phyloP scores from a whole-genome alignment of 1,284 basidiomycete genomes.

The Ganoderma lucidum region DNA sequence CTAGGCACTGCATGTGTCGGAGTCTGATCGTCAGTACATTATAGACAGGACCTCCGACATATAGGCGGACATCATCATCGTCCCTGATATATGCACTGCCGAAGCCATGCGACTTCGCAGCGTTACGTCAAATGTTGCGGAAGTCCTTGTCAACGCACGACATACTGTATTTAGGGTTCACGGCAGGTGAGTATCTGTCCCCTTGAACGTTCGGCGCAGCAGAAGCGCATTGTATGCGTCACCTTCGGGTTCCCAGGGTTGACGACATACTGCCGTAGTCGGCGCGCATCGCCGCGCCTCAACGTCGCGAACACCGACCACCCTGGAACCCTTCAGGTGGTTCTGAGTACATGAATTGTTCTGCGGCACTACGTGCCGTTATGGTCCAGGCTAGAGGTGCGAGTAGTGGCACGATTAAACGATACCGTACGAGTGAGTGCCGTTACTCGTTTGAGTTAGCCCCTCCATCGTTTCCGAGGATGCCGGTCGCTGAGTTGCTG shows the following conservation, averaged over 20 bases:
- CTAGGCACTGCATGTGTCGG: not conserved
- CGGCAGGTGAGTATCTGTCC: not conserved
- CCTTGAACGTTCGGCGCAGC: not conserved
- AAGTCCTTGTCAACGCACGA: not conserved
- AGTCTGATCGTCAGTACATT: not conserved
- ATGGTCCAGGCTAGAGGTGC: not conserved
- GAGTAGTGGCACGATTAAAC: not conserved
- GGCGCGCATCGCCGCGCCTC: constrained; percentile 4
- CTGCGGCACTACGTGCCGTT: not conserved
- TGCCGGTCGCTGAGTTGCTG: constrained; percentile 12
- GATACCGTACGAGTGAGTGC: not conserved
- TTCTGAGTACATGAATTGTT: not conserved
- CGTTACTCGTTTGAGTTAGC: not conserved
- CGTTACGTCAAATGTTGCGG: not conserved
- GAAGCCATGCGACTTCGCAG: not conserved
- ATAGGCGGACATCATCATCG: not conserved
- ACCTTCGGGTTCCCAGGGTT: not conserved
- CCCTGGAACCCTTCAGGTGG: not conserved
- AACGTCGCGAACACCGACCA: not conserved
- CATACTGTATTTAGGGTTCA: not conserved
- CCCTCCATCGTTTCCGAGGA: not conserved
- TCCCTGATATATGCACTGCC: not conserved
- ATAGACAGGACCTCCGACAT: not conserved
- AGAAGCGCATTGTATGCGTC: not conserved
- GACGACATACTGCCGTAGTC: constrained; percentile 7